phyloP scores from a whole-genome alignment of 805 yeast species.

The Ascoidea rubescens region DNA sequence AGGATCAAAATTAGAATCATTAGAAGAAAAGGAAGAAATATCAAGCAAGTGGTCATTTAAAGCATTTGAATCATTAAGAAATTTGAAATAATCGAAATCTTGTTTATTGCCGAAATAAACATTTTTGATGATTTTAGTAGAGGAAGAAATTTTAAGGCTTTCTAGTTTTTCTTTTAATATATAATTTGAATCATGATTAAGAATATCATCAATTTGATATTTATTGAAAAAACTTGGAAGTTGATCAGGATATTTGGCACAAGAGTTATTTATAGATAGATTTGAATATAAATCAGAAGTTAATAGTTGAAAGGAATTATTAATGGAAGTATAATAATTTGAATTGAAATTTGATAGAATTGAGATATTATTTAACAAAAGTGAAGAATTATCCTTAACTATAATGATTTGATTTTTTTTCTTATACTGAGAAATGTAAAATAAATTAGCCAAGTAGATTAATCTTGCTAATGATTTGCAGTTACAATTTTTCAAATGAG shows the following conservation, averaged over 20 bases:
- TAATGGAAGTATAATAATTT: not conserved
- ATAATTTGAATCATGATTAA: not conserved
- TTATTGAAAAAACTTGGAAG: no score
- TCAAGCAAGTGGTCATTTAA: not conserved
- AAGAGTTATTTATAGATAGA: no score
- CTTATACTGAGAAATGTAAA: no score
- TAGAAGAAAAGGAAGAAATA: not conserved
- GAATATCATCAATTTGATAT: not conserved
- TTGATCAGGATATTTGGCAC: no score
- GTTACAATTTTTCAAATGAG: not conserved
- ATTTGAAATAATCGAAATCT: not conserved
- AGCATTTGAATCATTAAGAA: not conserved
- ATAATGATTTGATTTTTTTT: not conserved
- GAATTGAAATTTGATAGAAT: not conserved
- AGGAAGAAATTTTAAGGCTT: not conserved
- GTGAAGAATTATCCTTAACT: not conserved
- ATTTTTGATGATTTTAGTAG: not conserved
- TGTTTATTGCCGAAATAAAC: slow-evolving; percentile 1
- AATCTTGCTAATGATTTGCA: not conserved
- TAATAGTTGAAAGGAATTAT: no score
- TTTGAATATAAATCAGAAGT: no score
- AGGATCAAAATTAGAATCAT: not conserved
- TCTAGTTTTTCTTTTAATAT: not conserved
- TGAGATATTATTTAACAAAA: not conserved
- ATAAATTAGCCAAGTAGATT: not conserved